phyloP scores from a whole-genome alignment of 2,329 filamentous ascomycete species.

The Fusarium tricinctum region DNA sequence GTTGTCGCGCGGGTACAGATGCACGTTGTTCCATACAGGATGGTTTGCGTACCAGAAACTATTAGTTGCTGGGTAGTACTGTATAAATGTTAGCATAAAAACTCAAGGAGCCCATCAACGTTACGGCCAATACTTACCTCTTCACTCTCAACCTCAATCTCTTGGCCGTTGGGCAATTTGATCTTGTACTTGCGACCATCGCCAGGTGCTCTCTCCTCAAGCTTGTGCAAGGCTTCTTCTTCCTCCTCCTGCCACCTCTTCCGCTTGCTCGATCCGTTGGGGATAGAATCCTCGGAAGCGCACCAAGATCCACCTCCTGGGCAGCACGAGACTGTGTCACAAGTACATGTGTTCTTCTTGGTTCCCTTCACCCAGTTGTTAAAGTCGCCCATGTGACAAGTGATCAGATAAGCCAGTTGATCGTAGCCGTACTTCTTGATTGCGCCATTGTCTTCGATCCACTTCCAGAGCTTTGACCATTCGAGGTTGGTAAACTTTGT shows the following conservation, averaged over 20 bases:
- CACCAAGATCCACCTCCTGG: constrained; percentile 21
- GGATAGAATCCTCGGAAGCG: constrained; percentile 17
- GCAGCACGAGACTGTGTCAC: constrained; percentile 15
- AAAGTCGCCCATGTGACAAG: constrained; percentile 11
- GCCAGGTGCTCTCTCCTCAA: constrained; percentile 9
- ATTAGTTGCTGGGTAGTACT: constrained; percentile 16
- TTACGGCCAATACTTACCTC: constrained; percentile 1
- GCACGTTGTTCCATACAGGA: constrained; percentile 19
- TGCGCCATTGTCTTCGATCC: constrained; percentile 8
- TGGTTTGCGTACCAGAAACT: constrained; percentile 21
- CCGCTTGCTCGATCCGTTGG: constrained; percentile 10
- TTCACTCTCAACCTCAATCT: constrained; percentile 6
- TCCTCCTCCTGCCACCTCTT: constrained; percentile 19
- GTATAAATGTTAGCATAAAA: background rate
- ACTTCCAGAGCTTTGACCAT: constrained; percentile 15
- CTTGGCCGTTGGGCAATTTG: constrained; percentile 7
- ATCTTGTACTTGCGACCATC: constrained; percentile 15
- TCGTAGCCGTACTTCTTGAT: constrained; percentile 16
- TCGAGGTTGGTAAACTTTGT: constrained; percentile 13
- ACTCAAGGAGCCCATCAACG: background rate
- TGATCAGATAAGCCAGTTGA: constrained; percentile 19
- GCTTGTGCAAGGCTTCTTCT: constrained; percentile 2
- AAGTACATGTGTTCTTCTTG: constrained; percentile 9
- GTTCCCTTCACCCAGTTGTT: constrained; percentile 10
- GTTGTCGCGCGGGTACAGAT: constrained; percentile 13